phyloP scores from a whole-genome alignment of 2,329 filamentous ascomycete species.

The Lizonia empirigonia region DNA sequence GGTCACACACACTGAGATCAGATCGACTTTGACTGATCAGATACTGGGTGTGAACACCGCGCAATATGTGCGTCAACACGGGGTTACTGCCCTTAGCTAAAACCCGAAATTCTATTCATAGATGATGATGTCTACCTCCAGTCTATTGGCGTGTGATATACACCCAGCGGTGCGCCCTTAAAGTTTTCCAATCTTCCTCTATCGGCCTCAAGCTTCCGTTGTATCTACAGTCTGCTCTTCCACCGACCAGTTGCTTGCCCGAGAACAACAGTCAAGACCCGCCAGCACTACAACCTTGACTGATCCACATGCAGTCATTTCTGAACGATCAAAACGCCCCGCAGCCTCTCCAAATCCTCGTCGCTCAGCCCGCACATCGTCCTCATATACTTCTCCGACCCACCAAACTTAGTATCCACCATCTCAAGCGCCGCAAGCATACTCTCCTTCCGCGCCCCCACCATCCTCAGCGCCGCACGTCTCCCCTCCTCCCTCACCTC shows the following conservation, averaged over 20 bases:
- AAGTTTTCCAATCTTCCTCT: background rate
- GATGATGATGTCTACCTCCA: background rate
- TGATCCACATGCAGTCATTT: constrained; percentile 11
- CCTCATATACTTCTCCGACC: constrained; percentile 67
- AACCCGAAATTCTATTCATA: background rate
- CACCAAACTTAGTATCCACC: constrained; percentile 65
- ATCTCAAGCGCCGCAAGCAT: constrained; percentile 59
- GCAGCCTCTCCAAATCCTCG: constrained; percentile 60
- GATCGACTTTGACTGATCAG: background rate
- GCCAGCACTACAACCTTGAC: background rate
- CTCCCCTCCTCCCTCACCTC: constrained; percentile 31
- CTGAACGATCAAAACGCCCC: constrained; percentile 29
- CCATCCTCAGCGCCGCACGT: constrained; percentile 42
- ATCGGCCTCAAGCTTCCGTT: background rate
- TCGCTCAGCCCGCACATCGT: constrained; percentile 63
- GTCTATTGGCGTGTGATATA: no score
- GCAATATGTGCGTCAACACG: background rate
- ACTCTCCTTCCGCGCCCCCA: constrained; percentile 54
- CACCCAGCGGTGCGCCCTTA: no score
- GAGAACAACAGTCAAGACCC: no score
- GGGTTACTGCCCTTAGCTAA: background rate
- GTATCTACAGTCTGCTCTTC: background rate
- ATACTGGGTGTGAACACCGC: no score
- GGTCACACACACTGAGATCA: background rate
- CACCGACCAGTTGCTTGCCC: background rate